Evolutionary conservation across 1,284 basidiomycete genomes (phyloP), one percentile per base, ranked within the genome.

Genomic region (Wolfiporia cocos): DNA sequence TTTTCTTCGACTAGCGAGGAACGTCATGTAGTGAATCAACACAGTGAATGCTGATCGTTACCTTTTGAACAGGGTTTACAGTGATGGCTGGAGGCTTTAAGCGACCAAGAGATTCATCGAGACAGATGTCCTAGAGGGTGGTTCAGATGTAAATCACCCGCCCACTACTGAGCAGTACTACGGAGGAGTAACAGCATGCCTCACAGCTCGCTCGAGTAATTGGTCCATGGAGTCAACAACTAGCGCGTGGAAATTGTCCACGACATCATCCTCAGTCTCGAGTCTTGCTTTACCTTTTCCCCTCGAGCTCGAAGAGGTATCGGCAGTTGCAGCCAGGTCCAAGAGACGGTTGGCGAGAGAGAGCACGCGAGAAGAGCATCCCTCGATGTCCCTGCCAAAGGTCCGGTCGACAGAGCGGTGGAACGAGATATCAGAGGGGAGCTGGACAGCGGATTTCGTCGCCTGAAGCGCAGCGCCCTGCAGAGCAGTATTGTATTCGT

Each of bases 181-280:
- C 10, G 37, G 9, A 1, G 26, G 6, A 22, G 26, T 33, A 18
- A 34, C 43, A 40, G n/a, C 31, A 39, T 39, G 34, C 68, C 81
- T 61, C 53, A 87, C 90, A 4, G 92, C 86, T 42, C 79, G 74
- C 63, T 98, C 95, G 43, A 96, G 66, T 42, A 97, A 61, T 29
- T 78, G 73, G 61, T 98, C 95, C 65, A 96, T 78, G 0, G 80
- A 68, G 58, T 94, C 90, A 14, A 91, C 84, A 0, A 95, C 74
- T 23, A 78, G 59, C n/a, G 75, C 69, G 48, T 83, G 75, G 60
- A 92, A 96, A 49, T 77, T 78, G 58, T 95, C 92, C 18, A 83
- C 65, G 1, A 94, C 71, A 64, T 93, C 86, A 49, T 93, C 91
- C 53, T 85, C 76, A 42, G 70, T 76, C 48, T 74, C 69, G 40